Percentiles rank a stretch among this genome's conserved stretches.
Evolutionary conservation across 208 protist genomes (phyloP).

Genomic region (Vickermania ingenoplastis): DNA sequence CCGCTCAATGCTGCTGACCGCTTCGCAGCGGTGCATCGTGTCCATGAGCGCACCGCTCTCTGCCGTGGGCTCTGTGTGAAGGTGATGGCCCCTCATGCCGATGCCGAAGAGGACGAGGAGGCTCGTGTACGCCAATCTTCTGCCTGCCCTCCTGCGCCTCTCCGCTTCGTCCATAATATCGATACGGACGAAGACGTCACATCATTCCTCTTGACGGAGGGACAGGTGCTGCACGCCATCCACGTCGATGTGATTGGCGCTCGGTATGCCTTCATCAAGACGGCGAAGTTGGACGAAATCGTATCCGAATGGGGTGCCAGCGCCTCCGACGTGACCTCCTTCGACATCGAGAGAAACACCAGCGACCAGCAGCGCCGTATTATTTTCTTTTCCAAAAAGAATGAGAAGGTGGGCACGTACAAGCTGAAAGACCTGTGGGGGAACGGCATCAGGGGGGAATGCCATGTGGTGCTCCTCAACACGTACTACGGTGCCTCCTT

Average conservation of each 20-base stretch:
- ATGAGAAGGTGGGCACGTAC: not conserved
- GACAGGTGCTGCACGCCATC: not conserved
- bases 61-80: too few species aligned
- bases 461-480: not conserved
- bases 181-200: too few species aligned
- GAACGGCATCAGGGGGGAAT: not conserved
- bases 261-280: not conserved
- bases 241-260: not conserved
- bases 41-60: too few species aligned
- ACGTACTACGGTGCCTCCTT: not conserved
- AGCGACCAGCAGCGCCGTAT: not conserved
- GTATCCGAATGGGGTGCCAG: too few species aligned
- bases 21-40: too few species aligned
- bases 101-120: too few species aligned
- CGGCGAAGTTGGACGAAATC: not conserved
- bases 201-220: not conserved
- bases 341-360: not conserved
- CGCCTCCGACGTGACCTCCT: not conserved
- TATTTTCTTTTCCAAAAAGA: not conserved
- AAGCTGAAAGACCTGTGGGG: not conserved
- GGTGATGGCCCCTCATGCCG: too few species aligned
- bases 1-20: too few species aligned
- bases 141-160: too few species aligned
- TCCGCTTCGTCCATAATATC: too few species aligned
- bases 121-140: too few species aligned